These are phyloP conservation scores for Vigna trinervia DNA, from an alignment of 306 rosid genomes.

Conservation along the genomic window DNA sequence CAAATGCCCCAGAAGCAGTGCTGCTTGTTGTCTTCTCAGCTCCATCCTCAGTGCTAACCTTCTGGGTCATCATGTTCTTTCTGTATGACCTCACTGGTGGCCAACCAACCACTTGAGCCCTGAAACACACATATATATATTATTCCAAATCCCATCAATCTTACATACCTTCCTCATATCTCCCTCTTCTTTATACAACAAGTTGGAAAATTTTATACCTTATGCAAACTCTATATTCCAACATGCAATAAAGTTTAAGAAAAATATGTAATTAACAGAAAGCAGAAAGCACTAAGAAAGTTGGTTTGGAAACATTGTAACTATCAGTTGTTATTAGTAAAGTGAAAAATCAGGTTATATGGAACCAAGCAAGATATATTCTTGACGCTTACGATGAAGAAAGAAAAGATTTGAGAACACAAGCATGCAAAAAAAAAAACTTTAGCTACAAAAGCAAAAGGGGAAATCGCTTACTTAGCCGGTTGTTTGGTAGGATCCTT, in stretches of 20 bases:
- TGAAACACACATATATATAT: slow-evolving; percentile 37
- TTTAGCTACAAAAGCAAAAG: background rate
- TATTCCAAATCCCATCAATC: slow-evolving; percentile 38
- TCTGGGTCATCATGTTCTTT: slow-evolving; percentile 88
- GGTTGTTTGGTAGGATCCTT: slow-evolving; percentile 92
- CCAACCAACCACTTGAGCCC: slow-evolving; percentile 99
- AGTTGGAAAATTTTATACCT: slow-evolving; percentile 1
- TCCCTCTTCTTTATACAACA: background rate
- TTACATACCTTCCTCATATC: background rate
- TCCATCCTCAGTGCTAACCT: slow-evolving; percentile 48
- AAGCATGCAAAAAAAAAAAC: background rate
- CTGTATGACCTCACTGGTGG: slow-evolving; percentile 99
- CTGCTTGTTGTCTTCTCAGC: slow-evolving; percentile 53
- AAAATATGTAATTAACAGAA: background rate
- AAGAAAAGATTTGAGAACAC: background rate
- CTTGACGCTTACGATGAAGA: background rate
- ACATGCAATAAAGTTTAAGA: background rate
- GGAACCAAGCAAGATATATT: background rate
- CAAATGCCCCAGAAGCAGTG: slow-evolving; percentile 58
- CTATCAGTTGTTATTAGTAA: background rate
- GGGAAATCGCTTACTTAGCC: slow-evolving; percentile 65
- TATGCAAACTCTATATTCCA: slow-evolving; percentile 19
- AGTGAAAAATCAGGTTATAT: background rate
- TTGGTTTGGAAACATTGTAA: background rate
- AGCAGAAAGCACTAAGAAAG: background rate